Evolutionary conservation across 2,329 filamentous ascomycete genomes (phyloP).

Genomic region (Davidsoniella neocaledoniae): DNA sequence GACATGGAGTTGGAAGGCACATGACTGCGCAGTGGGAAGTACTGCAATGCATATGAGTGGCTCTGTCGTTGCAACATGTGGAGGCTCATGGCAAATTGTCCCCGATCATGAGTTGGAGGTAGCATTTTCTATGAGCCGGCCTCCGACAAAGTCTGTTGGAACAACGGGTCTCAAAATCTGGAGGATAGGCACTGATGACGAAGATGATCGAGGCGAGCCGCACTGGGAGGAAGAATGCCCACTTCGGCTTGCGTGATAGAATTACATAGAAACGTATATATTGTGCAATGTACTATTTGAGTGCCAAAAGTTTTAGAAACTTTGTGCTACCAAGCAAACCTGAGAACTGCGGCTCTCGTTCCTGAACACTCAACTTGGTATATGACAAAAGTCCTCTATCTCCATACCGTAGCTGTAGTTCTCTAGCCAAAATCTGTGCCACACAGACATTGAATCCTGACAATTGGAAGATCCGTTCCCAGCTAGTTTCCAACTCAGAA

Average conservation of each 20-base stretch:
- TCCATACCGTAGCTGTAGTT: constrained; percentile 17
- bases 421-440: constrained; percentile 20
- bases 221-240: background rate
- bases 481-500: constrained; percentile 25
- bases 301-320: too few species aligned
- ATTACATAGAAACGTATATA: too few species aligned
- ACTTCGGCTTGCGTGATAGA: background rate
- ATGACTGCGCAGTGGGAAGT: constrained; percentile 31
- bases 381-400: constrained; percentile 19
- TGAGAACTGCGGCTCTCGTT: constrained; percentile 17
- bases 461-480: constrained; percentile 22
- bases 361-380: constrained; percentile 17
- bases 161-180: constrained; percentile 8
- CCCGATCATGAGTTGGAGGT: background rate
- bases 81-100: constrained; percentile 32
- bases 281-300: too few species aligned
- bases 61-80: constrained; percentile 39
- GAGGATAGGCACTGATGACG: constrained; percentile 3
- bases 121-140: background rate
- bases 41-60: constrained; percentile 35
- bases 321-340: constrained; percentile 16
- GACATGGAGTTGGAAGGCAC: constrained; percentile 33
- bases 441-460: constrained; percentile 23
- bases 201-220: background rate
- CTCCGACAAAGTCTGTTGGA: constrained; percentile 2